phyloP scores from a whole-genome alignment of 2,329 filamentous ascomycete species.

The Penicillium sp. region DNA sequence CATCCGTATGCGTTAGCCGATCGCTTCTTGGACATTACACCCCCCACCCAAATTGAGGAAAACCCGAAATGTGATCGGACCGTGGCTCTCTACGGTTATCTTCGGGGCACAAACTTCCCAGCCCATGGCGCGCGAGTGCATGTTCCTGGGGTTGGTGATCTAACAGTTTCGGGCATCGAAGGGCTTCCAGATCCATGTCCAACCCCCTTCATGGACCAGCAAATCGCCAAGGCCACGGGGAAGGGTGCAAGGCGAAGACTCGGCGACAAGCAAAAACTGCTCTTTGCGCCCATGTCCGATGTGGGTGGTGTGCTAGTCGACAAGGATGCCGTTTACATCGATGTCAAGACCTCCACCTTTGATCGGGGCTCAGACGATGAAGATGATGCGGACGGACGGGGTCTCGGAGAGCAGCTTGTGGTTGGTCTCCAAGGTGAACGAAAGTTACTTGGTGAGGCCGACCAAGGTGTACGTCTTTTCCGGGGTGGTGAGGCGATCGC shows the following conservation, averaged over 20 bases:
- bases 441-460: conserved; percentile 72
- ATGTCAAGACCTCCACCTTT: conserved; percentile 67
- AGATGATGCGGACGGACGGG: conserved; percentile 62
- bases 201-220: conserved; percentile 84
- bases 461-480: conserved; percentile 80
- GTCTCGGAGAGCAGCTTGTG: conserved; percentile 93
- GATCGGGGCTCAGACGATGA: conserved; percentile 57
- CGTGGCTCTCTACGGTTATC: conserved; percentile 84
- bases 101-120: conserved; percentile 90
- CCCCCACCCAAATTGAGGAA: conserved; percentile 83
- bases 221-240: conserved; percentile 73
- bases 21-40: conserved; percentile 90
- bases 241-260: conserved; percentile 74
- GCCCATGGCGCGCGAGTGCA: conserved; percentile 81
- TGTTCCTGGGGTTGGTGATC: conserved; percentile 85
- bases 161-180: conserved; percentile 77
- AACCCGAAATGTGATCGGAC: conserved; percentile 86
- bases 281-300: conserved; percentile 98
- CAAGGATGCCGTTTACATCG: conserved; percentile 91
- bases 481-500: conserved; percentile 65
- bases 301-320: conserved; percentile 93
- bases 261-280: conserved; percentile 92
- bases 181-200: conserved; percentile 89
- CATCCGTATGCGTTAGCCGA: conserved; percentile 93
- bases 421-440: conserved; percentile 80